Evolutionary conservation across 1,284 basidiomycete species (phyloP), one percentile per base, ranked within the genome.

Genomic region (Phlebopus sp.): DNA sequence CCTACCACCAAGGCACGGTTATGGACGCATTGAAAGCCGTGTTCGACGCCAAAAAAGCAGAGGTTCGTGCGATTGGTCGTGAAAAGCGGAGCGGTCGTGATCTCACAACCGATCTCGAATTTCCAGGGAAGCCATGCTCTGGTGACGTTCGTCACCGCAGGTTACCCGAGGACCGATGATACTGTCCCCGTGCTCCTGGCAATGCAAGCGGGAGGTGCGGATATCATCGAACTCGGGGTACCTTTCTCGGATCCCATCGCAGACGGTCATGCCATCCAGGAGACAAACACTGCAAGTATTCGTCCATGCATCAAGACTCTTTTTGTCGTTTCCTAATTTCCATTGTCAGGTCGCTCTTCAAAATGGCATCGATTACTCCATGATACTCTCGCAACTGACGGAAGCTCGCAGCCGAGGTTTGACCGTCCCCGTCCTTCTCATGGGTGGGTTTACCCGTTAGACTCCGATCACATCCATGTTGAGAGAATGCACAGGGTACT

Each of bases 191-290:
- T 94, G 47, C 68, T 98, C 73, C 80, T 97, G 37, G 87, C 87
- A 13, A 88, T 97, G 79, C 86, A 97, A 69, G 78, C 81, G 42
- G 95, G 94, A 44, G 95, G 95, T 23, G 82, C 92, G 36, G 93
- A 97, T 67, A 83, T 97, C 56, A 94, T 97, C 54, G 95, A 98
- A 70, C 78, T 98, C 31, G 94, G 95, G 35, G 80, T 97, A 29
- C 94, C 92, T 0, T 97, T 97, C 75, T 93, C 89, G 46, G 94
- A 97, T 72, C 94, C 94, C 14, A 90, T 92, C 57, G 94, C 92
- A 11, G 95, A 97, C 72, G 87, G 94, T 2, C 86, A 86, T 27
- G 83, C 86, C 5, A 97, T 97, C 54, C 94, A 97, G 67, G 84
- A 86, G 57, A 82, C 88, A 42, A 97, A 97, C 70, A 86, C 85